Evolutionary conservation across 495 filamentous ascomycete species (phyloP), one percentile per base, ranked within the genome.

Genomic region (Aspergillus diversus): DNA sequence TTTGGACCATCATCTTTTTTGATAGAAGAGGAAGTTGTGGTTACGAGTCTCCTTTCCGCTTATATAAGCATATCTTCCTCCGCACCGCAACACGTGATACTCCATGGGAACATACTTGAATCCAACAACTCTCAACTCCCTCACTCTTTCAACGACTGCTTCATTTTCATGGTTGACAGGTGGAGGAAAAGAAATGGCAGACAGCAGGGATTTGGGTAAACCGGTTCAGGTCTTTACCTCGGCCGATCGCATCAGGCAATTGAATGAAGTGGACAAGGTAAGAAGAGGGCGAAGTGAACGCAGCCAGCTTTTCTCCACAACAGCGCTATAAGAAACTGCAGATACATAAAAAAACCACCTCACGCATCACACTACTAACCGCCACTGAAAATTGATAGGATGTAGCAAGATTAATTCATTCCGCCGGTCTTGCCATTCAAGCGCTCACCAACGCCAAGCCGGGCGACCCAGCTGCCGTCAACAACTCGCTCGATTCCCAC

Each of bases 191-290:
- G 60, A 46, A 39, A 73, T 71, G 68, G 55, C 65, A 27, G 66
- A 69, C 21, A 50, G 53, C n/a, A 71, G 68, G 13, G 60, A 69
- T 39, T 33, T 67, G 39, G 42, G 39, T 35, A 65, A 54, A 33
- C 60, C 61, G 5, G 39, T 59, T 7, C 61, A 68, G 31, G 72
- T 76, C 51, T 88, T 88, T 66, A 89, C 83, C 31, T 81, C 85
- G 17, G 83, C 83, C 6, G 87, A 92, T 69, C 89, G 88, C 57
- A 93, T 97, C 60, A 84, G 87, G 56, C 89, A 93, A 64, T 83
- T 97, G 47, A 87, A 83, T 67, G 83, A 87, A 16, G 89, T 94
- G 55, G 91, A 95, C 75, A 80, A 86, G 71, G 89, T 91, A 75
- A 33, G 74, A 13, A 16, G n/a, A 35, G 17, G 49, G 17, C 11